Base-by-base conservation (phyloP, 192 early-diverging fungal species). In the Backusella macrospora region DNA sequence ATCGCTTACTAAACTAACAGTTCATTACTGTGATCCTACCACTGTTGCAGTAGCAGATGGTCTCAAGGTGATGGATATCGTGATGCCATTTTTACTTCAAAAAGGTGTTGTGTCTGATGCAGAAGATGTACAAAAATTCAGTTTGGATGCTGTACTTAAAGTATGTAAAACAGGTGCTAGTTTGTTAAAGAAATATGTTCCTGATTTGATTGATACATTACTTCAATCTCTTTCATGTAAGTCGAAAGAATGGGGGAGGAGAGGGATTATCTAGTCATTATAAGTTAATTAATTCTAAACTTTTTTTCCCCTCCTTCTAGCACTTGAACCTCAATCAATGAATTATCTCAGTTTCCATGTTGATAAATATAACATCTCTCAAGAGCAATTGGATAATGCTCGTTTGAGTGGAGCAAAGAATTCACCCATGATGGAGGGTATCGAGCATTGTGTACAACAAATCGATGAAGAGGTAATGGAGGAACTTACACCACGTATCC, bases 391-490 rank as follows among this genome's bases (percentile, higher is more conserved):
- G 12, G 97, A 98, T 64, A 91, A 86, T 59, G 80, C 88, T 16
- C 89, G 97, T 1, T 82, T 98, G 47, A 83, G 78, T 39, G 96
- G 95, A 1, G 88, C 94, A 6, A 96, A 94, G 77, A 79, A 84
- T 2, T 97, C 96, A n/a, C 97, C 97, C 12, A 94, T 97, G 78
- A 97, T 97, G 95, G 92, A 96, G 73, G 95, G 92, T 3, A 83
- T 96, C 40, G 95, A 96, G 74, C 83, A 84, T 8, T 87, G 88
- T 63, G 82, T 96, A 1, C 90, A 93, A 38, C 88, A 96, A 48
- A 82, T 97, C 64, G 93, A 93, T 72, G 88, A 86, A 21, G 77
- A 79, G 2, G 87, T 89, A 5, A 91, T 97, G 81, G 77, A 74
- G 5, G 82, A 76, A 13, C 72, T 98, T 9, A 83, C 92, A 1